Evolutionary conservation across 2,329 filamentous ascomycete species (phyloP), one percentile per base, ranked within the genome.

Genomic region (Colletotrichum higginsianum): DNA sequence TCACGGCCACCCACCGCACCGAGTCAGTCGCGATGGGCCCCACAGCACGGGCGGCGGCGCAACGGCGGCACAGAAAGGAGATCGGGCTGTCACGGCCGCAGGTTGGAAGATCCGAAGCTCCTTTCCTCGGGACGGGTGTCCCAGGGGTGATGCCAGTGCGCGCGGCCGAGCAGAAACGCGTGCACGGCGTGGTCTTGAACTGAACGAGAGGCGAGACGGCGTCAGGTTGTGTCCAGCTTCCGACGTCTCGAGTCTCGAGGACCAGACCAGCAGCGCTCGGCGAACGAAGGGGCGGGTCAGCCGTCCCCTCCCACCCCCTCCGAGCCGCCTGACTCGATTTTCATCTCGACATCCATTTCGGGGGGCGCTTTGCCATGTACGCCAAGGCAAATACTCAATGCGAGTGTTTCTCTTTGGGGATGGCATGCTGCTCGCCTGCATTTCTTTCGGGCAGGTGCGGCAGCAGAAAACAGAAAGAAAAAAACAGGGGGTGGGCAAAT

Each of bases 21-120:
- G 42, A 58, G n/a, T 50, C 42, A 53, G 35, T 23, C 30, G 4
- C 47, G 47, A 63, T 44, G 61, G 47, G 16, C 44, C 3, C 40
- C 16, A 8, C 40, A 49, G 47, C 47, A 42, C 35, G 47, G 56
- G 18, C 50, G 23, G 15, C 8, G 21, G 23, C 26, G 13, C 16
- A 13, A 5, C 13, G 42, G 42, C 8, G 30, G 35, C 11, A 26
- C n/a, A 44, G 35, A 5, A 42, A 26, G 26, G 4, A 26, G 47
- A 70, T 67, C 67, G 67, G 56, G 63, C 49, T 67, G 67, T 70
- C 63, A 67, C 67, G 49, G 67, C 56, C 56, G 40, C 67, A 55
- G 47, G 49, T 61, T 12, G 63, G 26, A 30, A 60, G 67, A 66
- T 70, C 67, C 58, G 16, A 40, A 55, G n/a, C 44, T 50, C 44